Conservation (phyloP, 2,329 filamentous ascomycete species). For the Diaporthe aspalathi region DNA sequence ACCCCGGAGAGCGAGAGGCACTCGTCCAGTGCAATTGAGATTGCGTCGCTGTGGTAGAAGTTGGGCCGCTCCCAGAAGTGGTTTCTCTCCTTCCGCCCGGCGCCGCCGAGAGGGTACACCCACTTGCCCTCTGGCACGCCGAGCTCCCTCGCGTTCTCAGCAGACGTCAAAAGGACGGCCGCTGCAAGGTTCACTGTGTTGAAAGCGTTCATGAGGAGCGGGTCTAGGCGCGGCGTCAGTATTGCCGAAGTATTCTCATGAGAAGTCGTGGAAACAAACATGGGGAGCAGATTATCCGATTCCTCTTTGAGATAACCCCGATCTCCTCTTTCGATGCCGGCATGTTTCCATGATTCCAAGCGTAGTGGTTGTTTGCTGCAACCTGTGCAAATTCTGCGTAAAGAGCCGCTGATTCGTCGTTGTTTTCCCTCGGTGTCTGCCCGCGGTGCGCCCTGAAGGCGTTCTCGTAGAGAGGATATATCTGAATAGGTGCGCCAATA, state of each 20-base stretch:
- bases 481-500: constrained; percentile 72
- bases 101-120: constrained; percentile 74
- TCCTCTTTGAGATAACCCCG: constrained; percentile 63
- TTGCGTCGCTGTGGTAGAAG: constrained; percentile 67
- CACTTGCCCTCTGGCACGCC: constrained; percentile 66
- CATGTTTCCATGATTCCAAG: constrained; percentile 67
- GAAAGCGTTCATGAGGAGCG: constrained; percentile 77
- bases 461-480: constrained; percentile 77
- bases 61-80: constrained; percentile 73
- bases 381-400: constrained; percentile 72
- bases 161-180: constrained; percentile 70
- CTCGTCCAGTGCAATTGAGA: constrained; percentile 67
- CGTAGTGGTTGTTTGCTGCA: constrained; percentile 61
- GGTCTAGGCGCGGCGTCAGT: constrained; percentile 57
- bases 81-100: constrained; percentile 67
- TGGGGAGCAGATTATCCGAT: constrained; percentile 76
- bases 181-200: constrained; percentile 75
- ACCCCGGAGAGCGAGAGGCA: constrained; percentile 61
- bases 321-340: constrained; percentile 63
- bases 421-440: constrained; percentile 67
- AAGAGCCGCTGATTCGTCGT: constrained; percentile 67
- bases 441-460: constrained; percentile 66
- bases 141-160: constrained; percentile 63
- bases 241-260: background rate
- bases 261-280: constrained; percentile 58